Percentiles rank a stretch among this genome's conserved stretches.
These are phyloP conservation scores for Obba rivulosa DNA, from an alignment of 768 basidiomycete genomes.

Conservation along the genomic window DNA sequence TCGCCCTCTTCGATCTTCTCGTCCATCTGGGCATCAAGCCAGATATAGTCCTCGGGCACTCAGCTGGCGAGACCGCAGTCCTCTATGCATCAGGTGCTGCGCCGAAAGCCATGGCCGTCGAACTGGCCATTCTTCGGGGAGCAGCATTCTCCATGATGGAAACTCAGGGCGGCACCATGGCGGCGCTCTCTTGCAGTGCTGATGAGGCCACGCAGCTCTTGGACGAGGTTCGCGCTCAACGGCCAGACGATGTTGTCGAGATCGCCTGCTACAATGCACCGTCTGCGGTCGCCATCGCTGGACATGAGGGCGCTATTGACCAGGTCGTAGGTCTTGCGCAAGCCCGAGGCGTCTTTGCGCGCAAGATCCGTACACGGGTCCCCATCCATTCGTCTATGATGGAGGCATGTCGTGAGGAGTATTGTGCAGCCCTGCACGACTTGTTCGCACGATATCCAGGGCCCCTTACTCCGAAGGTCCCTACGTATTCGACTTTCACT, in stretches of 20 bases:
- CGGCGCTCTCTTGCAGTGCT: constrained; percentile 32
- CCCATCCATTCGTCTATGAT: constrained; percentile 36
- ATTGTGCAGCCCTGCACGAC: constrained; percentile 21
- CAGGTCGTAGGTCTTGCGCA: constrained; percentile 25
- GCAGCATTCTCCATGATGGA: constrained; percentile 30
- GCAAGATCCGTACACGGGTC: constrained; percentile 31
- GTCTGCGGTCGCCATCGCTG: constrained; percentile 34
- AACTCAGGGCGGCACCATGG: constrained; percentile 36
- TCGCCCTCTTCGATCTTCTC: constrained; percentile 39
- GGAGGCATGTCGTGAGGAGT: constrained; percentile 29
- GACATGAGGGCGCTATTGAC: constrained; percentile 19
- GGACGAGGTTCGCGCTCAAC: constrained; percentile 9
- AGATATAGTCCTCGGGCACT: constrained; percentile 38
- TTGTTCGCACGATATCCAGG: constrained; percentile 31
- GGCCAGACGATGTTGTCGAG: constrained; percentile 23
- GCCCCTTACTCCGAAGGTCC: constrained; percentile 19
- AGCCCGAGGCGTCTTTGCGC: constrained; percentile 27
- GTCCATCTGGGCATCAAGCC: constrained; percentile 31
- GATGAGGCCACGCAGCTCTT: constrained; percentile 25
- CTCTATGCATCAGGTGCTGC: constrained; percentile 40
- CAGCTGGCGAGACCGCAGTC: constrained; percentile 42
- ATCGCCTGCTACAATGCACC: constrained; percentile 38
- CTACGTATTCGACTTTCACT: constrained; percentile 34
- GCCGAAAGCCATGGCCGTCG: constrained; percentile 34
- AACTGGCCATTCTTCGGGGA: constrained; percentile 40